Evolutionary conservation across 1,284 basidiomycete genomes (phyloP), one percentile per base, ranked within the genome.

Genomic region (Tilletiopsis washingtonensis): DNA sequence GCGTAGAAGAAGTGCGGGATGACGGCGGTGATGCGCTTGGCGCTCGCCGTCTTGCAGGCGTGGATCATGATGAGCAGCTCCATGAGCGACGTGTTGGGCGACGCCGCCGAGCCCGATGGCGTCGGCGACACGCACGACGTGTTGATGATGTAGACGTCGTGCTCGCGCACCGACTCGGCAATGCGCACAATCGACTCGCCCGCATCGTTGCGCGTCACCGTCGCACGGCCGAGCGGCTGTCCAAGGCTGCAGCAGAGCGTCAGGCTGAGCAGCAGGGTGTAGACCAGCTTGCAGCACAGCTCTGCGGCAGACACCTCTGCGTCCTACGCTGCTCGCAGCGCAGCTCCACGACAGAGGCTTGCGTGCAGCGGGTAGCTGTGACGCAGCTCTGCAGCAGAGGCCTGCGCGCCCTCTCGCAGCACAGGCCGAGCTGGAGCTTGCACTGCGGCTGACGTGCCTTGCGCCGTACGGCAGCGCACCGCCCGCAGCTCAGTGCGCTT

Each of bases 21-120:
- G 51, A 98, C 91, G 25, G 93, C 93, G 17, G 93, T 97, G 73
- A 98, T 96, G 61, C 94, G 81, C 73, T 86, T 87, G 47, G 93
- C 91, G 59, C 88, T 91, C 5, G 73, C 71, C 43, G 74, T 72
- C 63, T 94, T 96, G 83, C 94, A 97, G 14, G 94, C 93, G 74
- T 98, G 93, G 68, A 97, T 94, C 91, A 98, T 97, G 75, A 98
- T 98, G 74, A 93, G 93, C 43, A 96, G 81, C 76, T 97, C 91
- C 85, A 93, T 90, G 56, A 94, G 81, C 44, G 88, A 80, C 15
- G 88, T 91, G 76, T 66, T 65, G 49, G 69, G 60, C 6, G 56
- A 60, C 11, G 59, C 56, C 20, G 53, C 50, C 1, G 43, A 48
- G 12, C 53, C 52, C 64, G 76, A 50, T 14, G 56, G 57, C 5